Evolutionary conservation across 495 filamentous ascomycete species (phyloP), one percentile per base, ranked within the genome.

Genomic region (Neurospora sp.): DNA sequence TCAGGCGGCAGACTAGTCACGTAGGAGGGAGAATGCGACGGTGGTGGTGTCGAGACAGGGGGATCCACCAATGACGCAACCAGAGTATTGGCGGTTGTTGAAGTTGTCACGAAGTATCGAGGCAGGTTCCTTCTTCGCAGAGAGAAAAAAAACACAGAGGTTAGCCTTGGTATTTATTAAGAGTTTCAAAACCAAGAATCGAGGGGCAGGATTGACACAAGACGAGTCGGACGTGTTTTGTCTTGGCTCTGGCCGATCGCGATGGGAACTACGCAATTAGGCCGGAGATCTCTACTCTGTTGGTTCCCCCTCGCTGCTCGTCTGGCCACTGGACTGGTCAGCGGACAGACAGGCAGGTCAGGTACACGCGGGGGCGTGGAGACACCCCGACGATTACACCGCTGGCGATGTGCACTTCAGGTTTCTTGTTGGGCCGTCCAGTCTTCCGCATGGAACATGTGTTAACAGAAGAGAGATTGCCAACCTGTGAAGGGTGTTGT

Each of bases 51-150:
- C 69, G 71, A 48, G 70, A 45, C 45, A 37, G 39, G 61, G 68
- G 69, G 69, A 72, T 77, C 77, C 77, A 79, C 77, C 74, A 75
- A 76, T 79, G 77, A 79, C 77, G 77, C 77, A 79, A 76, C 77
- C 48, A 61, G n/a, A 22, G 27, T 7, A 61, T 61, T 61, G 53
- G 53, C 22, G 27, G 27, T 61, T 65, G 12, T 37, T 61, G 22
- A 65, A 65, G 53, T 65, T 65, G 53, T 65, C 53, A 65, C 27
- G 53, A 65, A 65, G 27, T 18, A 27, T 65, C 53, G 53, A 65
- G 53, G 31, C 31, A 35, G 35, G 35, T 65, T 65, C 53, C 48
- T 59, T 59, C n/a, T 59, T 22, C 22, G 44, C 9, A 48, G 48
- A 59, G 48, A 59, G 9, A 7, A 10, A 65, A 65, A 31, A 16